Percentiles rank a stretch among this genome's conserved stretches.
phyloP scores from a whole-genome alignment of 2,329 filamentous ascomycete species.

The Fusarium sp. region DNA sequence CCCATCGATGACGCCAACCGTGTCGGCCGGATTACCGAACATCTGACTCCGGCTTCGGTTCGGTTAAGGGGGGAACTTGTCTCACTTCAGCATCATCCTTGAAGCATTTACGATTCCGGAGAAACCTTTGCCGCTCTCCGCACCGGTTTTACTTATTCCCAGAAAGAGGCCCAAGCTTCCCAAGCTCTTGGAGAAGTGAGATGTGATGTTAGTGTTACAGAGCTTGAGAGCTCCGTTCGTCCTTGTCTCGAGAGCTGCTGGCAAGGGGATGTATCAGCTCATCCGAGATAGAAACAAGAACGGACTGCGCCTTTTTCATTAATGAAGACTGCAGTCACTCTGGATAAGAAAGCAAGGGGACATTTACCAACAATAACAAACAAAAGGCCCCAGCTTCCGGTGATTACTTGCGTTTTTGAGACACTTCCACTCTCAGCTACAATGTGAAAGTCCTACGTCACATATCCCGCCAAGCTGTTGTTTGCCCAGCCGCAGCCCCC shows the following conservation, averaged over 20 bases:
- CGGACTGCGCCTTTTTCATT: background rate
- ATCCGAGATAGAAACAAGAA: background rate
- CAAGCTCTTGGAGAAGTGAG: conserved; percentile 19
- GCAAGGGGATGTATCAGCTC: conserved; percentile 6
- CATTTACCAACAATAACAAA: background rate
- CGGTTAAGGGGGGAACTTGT: conserved; percentile 4
- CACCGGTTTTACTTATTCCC: background rate
- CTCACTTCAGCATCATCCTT: conserved; percentile 9
- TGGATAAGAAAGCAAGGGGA: background rate
- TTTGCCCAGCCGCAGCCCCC: conserved; percentile 27
- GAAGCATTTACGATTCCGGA: conserved; percentile 20
- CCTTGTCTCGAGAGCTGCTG: conserved; percentile 23
- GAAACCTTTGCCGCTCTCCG: conserved; percentile 30
- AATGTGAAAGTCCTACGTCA: conserved; percentile 32
- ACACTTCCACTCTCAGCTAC: conserved; percentile 12
- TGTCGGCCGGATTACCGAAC: background rate
- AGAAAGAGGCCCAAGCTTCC: conserved; percentile 21
- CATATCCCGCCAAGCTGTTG: conserved; percentile 17
- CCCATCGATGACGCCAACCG: conserved; percentile 33
- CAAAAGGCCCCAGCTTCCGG: conserved; percentile 7
- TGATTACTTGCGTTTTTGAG: conserved; percentile 9
- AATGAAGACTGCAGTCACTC: background rate
- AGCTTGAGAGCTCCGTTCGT: conserved; percentile 27
- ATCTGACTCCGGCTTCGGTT: conserved; percentile 24
- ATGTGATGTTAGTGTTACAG: no score